phyloP scores from a whole-genome alignment of 176 grass and related monocot genomes.

The Stipa capillata region DNA sequence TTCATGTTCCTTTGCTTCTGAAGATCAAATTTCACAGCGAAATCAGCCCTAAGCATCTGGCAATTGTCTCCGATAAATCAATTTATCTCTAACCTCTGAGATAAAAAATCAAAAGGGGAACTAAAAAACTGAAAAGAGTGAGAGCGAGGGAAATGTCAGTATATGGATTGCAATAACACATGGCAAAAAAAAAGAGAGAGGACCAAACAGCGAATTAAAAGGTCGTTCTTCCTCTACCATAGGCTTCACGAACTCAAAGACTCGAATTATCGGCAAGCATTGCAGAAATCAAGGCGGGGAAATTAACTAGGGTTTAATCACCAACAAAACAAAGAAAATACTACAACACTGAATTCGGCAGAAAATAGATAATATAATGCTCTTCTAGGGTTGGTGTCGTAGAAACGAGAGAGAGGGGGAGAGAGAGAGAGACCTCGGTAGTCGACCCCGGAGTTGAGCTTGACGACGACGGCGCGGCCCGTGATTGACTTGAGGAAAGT shows the following conservation, averaged over 20 bases:
- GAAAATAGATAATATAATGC: background rate
- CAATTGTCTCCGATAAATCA: background rate
- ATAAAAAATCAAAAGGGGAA: background rate
- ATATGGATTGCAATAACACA: background rate
- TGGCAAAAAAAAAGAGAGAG: background rate
- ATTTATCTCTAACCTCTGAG: background rate
- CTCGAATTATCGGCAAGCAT: background rate
- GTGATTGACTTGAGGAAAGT: slow-evolving; percentile 97
- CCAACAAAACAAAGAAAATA: too few relatives aligned
- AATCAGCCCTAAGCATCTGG: background rate
- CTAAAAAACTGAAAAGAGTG: background rate
- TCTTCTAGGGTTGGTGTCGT: slow-evolving; percentile 22
- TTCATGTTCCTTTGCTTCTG: background rate
- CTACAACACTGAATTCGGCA: background rate
- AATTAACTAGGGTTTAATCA: too few relatives aligned
- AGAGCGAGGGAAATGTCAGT: background rate
- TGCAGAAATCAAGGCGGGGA: background rate
- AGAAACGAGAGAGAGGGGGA: background rate
- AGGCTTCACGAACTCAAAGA: background rate
- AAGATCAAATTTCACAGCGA: background rate
- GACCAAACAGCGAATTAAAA: background rate
- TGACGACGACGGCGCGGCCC: slow-evolving; percentile 90
- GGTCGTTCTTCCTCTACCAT: background rate
- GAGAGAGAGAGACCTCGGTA: slow-evolving; percentile 65
- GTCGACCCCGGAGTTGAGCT: slow-evolving; percentile 94